phyloP scores from a whole-genome alignment of 176 grass and related monocot genomes.

The Thinopyrum elongatum region DNA sequence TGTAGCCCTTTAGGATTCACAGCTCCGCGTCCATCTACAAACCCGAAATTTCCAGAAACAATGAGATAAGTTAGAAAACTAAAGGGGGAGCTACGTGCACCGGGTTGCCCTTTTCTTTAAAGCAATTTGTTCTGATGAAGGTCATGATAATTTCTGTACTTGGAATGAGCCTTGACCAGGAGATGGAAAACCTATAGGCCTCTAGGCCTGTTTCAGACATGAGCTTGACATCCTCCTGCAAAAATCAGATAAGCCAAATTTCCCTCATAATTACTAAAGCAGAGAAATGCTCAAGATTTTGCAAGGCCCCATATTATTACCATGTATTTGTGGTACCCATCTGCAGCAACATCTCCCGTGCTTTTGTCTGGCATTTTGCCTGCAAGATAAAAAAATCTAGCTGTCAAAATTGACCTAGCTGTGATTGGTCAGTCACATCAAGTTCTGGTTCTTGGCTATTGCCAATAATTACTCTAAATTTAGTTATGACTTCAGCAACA shows the following conservation, averaged over 20 bases:
- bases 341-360: conserved; percentile 38
- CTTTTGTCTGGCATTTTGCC: conserved; percentile 52
- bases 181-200: conserved; percentile 75
- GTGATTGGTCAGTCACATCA: background rate
- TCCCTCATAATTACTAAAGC: background rate
- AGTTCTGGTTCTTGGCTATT: background rate
- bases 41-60: background rate
- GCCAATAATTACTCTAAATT: background rate
- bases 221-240: conserved; percentile 58
- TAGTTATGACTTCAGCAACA: background rate
- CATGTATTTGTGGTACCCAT: conserved; percentile 74
- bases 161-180: conserved; percentile 76
- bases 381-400: background rate
- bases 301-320: background rate
- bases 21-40: conserved; percentile 50
- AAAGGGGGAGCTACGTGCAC: too few species aligned
- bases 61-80: background rate
- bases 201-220: conserved; percentile 54
- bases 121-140: background rate
- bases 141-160: background rate
- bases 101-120: too few species aligned
- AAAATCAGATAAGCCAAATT: background rate
- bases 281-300: background rate
- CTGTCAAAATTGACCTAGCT: background rate
- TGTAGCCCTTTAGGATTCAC: conserved; percentile 61